Conservation (phyloP, 441 rosid species). For the Adansonia rubrostipa region DNA sequence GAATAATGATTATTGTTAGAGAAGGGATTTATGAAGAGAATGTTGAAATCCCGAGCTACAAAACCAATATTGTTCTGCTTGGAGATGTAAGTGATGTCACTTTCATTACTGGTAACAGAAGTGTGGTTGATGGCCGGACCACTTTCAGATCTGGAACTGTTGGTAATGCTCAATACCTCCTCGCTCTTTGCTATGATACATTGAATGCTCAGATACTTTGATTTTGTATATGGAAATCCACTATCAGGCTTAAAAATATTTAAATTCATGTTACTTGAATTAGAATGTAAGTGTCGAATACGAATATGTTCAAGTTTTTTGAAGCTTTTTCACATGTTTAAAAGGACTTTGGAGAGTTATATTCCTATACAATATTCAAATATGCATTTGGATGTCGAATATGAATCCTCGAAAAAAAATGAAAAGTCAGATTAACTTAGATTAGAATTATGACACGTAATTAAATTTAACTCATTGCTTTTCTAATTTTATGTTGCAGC, state of each 20-base stretch:
- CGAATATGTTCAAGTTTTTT: too few relatives aligned
- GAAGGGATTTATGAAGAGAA: conserved; percentile 72
- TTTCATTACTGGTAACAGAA: conserved; percentile 63
- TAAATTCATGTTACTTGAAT: neutral
- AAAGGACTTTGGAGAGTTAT: too few relatives aligned
- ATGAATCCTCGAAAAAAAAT: too few relatives aligned
- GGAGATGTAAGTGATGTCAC: conserved; percentile 76
- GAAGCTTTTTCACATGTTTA: too few relatives aligned
- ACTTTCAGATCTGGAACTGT: conserved; percentile 88
- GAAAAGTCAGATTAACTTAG: too few relatives aligned
- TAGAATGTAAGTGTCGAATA: too few relatives aligned
- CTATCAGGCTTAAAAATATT: neutral
- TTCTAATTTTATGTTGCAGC: conserved; percentile 44
- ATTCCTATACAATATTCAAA: too few relatives aligned
- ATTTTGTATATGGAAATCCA: neutral
- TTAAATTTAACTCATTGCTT: neutral
- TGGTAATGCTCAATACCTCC: conserved; percentile 41
- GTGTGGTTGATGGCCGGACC: conserved; percentile 78
- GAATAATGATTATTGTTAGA: conserved; percentile 52
- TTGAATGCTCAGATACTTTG: neutral
- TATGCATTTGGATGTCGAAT: too few relatives aligned
- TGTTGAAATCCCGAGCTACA: conserved; percentile 62
- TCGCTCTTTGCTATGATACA: neutral
- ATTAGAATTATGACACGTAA: neutral
- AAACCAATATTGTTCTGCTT: conserved; percentile 65